Conservation (phyloP, 2,329 filamentous ascomycete genomes). For the Zasmidium angulare region DNA sequence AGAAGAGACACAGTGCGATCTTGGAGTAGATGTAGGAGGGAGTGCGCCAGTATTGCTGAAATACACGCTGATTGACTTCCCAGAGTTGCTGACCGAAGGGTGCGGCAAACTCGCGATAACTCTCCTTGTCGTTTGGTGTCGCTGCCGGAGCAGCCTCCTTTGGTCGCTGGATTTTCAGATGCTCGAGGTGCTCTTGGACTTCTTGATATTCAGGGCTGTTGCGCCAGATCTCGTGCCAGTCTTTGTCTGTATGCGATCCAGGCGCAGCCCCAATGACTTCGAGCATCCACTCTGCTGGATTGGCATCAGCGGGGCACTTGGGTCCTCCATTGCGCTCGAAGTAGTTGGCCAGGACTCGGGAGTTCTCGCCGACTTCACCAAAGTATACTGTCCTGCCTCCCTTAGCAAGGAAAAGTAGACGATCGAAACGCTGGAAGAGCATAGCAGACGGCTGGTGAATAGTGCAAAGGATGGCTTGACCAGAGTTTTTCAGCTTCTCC, state of each 20-base stretch:
- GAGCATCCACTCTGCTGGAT: constrained; percentile 81
- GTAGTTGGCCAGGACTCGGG: constrained; percentile 66
- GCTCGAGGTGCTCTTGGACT: constrained; percentile 47
- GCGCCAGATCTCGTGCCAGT: constrained; percentile 53
- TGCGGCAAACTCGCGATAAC: constrained; percentile 77
- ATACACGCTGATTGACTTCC: constrained; percentile 71
- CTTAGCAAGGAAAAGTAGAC: constrained; percentile 72
- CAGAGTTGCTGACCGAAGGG: constrained; percentile 67
- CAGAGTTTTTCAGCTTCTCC: constrained; percentile 83
- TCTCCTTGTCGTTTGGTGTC: constrained; percentile 49
- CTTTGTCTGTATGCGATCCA: constrained; percentile 49
- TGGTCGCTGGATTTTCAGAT: constrained; percentile 43
- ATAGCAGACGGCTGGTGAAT: constrained; percentile 97
- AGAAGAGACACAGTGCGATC: constrained; percentile 62
- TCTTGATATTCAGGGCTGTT: constrained; percentile 47
- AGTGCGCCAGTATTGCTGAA: constrained; percentile 89
- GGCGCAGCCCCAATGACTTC: constrained; percentile 56
- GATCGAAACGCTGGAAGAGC: constrained; percentile 88
- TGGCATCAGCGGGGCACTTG: constrained; percentile 65
- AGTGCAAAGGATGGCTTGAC: constrained; percentile 92
- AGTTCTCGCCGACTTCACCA: constrained; percentile 73
- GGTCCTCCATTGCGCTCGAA: constrained; percentile 72
- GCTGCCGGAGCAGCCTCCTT: constrained; percentile 40
- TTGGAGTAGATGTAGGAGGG: constrained; percentile 89
- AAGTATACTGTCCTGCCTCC: constrained; percentile 81